Evolutionary conservation across 2,329 filamentous ascomycete genomes (phyloP), one percentile per base, ranked within the genome.

Genomic region (Fusarium sp.): DNA sequence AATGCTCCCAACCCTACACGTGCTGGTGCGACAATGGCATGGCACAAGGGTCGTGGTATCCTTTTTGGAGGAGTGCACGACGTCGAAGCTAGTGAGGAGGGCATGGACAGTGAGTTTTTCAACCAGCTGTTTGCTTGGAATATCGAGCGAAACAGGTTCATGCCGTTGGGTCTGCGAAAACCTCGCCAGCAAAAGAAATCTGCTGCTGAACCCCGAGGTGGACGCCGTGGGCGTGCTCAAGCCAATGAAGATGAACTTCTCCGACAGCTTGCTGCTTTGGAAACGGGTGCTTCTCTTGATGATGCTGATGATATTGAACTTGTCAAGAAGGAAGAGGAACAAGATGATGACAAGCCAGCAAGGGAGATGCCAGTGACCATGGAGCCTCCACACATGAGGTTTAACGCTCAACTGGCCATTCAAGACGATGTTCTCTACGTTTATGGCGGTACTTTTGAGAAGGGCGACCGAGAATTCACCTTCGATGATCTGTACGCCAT

Each of bases 21-120:
- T 21, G 94, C 94, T 4, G 96, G 96, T 30, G 89, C 93, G 1
- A 98, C 95, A 3, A 98, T 98, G 94, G 88, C 93, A 0, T 93
- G 90, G 77, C 96, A 99, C 80, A 96, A 95, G 78, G 94, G 95
- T 1, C 89, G 96, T 62, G 96, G 96, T 1, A 95, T 99, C 57
- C 81, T 93, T 73, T 98, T 98, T 76, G 96, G 96, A 43, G 96
- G 96, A 51, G 96, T 99, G 6, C 93, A 97, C 73, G 94, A 97
- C 71, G 91, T 96, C 1, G 93, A 97, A 77, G 87, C 94, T 76
- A 95, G 88, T 67, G 94, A 97, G 76, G 96, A 99, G 77, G 94
- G 92, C 5, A 97, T 99, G 69, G 95, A 99, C 54, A 97, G 93
- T 75, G 94, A 97, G 77, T 99, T 99, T 80, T 99, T 98, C 82